phyloP scores from a whole-genome alignment of 192 early-diverging fungal species.

The Piromyces finnis region DNA sequence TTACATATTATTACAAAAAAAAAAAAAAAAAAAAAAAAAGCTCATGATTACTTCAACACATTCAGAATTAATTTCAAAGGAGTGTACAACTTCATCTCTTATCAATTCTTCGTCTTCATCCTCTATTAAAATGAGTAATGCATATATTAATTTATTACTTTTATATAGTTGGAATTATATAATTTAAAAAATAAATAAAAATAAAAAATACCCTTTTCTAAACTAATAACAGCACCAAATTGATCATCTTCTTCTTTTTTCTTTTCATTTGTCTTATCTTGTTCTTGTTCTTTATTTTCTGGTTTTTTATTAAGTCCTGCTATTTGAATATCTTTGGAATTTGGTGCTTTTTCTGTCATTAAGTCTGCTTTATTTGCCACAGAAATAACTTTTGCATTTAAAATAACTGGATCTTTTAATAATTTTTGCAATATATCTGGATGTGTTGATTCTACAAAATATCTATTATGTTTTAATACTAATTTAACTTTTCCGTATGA shows the following conservation, averaged over 20 bases:
- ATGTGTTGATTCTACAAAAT: slow-evolving; percentile 81
- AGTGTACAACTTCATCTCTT: slow-evolving; percentile 10
- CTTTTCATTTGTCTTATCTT: neutral
- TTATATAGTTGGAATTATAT: neutral
- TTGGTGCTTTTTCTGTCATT: slow-evolving; percentile 3
- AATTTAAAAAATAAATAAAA: too few relatives aligned
- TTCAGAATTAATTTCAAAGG: slow-evolving; percentile 25
- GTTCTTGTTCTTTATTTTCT: neutral
- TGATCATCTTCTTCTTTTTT: slow-evolving; percentile 5
- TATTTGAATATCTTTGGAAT: neutral
- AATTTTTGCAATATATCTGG: slow-evolving; percentile 61
- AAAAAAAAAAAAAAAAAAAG: too few relatives aligned
- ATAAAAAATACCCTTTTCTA: slow-evolving; percentile 6
- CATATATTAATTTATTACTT: too few relatives aligned
- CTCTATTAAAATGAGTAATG: slow-evolving; percentile 1
- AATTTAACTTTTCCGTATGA: slow-evolving; percentile 94
- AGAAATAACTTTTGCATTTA: neutral
- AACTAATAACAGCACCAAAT: slow-evolving; percentile 32
- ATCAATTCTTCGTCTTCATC: slow-evolving; percentile 21
- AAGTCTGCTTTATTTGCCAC: neutral
- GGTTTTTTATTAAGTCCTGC: neutral
- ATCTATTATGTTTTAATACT: slow-evolving; percentile 84
- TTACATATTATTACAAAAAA: too few relatives aligned
- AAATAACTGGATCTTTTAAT: slow-evolving; percentile 35
- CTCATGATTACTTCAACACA: slow-evolving; percentile 11